Evolutionary conservation across 2,329 filamentous ascomycete genomes (phyloP).

Genomic region (Trichophyton equinum): DNA sequence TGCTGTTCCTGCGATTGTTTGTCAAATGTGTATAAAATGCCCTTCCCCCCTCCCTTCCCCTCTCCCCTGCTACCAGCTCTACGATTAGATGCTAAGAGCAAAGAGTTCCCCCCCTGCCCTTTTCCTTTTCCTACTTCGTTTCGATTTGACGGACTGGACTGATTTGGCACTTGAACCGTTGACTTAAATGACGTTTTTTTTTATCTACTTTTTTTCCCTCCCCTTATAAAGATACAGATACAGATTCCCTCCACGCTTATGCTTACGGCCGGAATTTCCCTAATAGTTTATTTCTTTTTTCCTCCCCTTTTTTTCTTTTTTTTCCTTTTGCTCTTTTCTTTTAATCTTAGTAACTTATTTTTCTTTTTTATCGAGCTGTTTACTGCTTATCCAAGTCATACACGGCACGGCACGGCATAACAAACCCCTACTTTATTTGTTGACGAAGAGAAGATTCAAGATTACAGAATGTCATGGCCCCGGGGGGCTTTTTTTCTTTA

Average conservation of each 20-base stretch:
- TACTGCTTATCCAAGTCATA: neutral
- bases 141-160: no score
- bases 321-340: neutral
- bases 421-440: neutral
- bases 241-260: neutral
- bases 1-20: neutral
- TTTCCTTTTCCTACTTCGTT: neutral
- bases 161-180: no score
- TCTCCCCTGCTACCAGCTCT: neutral
- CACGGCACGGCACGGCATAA: neutral
- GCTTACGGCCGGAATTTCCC: neutral
- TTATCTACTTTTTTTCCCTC: neutral
- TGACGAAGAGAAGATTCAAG: conserved; percentile 2
- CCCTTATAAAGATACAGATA: neutral
- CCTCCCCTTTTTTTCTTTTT: neutral
- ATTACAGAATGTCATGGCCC: neutral
- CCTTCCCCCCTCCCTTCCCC: neutral
- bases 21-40: neutral
- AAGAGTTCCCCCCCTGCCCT: neutral
- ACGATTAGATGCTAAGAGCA: neutral
- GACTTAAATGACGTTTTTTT: neutral
- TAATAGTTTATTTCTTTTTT: neutral
- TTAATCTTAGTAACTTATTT: neutral
- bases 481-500: neutral
- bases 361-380: no score